Evolutionary conservation across 257 asterid species (phyloP).

Genomic region (Prunella vulgaris): DNA sequence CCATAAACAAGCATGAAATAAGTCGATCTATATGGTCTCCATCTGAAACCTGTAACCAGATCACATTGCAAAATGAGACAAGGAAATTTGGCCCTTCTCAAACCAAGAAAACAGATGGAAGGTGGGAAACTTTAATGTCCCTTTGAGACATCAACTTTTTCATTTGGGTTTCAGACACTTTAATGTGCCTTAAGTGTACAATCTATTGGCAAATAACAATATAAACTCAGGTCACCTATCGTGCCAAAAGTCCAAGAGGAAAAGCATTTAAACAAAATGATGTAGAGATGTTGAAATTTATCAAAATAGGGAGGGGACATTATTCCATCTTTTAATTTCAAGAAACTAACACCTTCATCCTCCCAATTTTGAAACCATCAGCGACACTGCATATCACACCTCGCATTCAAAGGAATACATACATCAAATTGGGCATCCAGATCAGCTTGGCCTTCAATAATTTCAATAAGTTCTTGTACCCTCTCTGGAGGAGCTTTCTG

Average conservation of each 20-base stretch:
- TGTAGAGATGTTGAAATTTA: neutral
- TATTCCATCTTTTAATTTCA: neutral
- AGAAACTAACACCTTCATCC: slow-evolving; percentile 2
- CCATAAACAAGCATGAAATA: slow-evolving; percentile 77
- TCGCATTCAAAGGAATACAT: slow-evolving; percentile 27
- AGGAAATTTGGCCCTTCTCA: neutral
- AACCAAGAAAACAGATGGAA: slow-evolving; percentile 13
- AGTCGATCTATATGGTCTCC: slow-evolving; percentile 86
- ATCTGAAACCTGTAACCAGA: slow-evolving; percentile 62
- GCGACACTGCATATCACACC: neutral
- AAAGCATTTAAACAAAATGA: neutral
- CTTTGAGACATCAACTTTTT: slow-evolving; percentile 1
- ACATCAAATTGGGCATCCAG: slow-evolving; percentile 82
- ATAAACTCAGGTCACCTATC: neutral
- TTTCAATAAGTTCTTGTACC: slow-evolving; percentile 78
- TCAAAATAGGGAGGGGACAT: neutral
- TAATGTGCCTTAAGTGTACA: neutral
- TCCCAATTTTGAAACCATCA: neutral
- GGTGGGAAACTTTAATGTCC: neutral
- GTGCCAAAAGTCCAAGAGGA: slow-evolving; percentile 8
- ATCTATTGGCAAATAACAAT: slow-evolving; percentile 1
- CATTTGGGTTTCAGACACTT: neutral
- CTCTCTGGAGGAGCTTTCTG: slow-evolving; percentile 72
- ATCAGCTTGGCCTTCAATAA: slow-evolving; percentile 94
- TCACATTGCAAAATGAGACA: slow-evolving; percentile 18